Evolutionary conservation across 2,329 filamentous ascomycete species (phyloP).

Genomic region (Leptographium radiaticola): DNA sequence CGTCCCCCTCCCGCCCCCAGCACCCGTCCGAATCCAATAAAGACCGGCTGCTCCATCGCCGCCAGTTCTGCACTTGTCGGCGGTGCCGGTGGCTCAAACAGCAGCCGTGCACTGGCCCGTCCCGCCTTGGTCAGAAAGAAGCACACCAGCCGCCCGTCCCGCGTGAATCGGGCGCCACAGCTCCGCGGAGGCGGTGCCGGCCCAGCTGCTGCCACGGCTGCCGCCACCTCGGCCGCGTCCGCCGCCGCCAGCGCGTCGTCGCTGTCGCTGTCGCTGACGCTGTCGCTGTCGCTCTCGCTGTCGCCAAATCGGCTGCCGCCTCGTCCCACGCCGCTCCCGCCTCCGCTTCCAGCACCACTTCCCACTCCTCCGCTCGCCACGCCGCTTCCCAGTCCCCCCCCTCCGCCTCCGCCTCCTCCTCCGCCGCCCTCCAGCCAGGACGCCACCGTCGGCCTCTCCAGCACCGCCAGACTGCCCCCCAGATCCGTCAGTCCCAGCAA

Average conservation of each 20-base stretch:
- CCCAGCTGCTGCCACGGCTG: conserved; percentile 15
- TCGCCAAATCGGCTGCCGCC: conserved; percentile 34
- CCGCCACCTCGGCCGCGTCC: background rate
- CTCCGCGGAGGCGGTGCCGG: conserved; percentile 43
- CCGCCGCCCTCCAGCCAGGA: conserved; percentile 34
- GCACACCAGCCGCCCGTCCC: conserved; percentile 49
- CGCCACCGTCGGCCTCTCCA: conserved; percentile 45
- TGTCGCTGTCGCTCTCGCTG: conserved; percentile 20
- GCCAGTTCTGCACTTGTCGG: conserved; percentile 7
- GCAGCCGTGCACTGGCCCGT: conserved; percentile 33
- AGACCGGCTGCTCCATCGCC: conserved; percentile 10
- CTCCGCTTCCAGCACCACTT: background rate
- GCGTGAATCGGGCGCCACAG: conserved; percentile 48
- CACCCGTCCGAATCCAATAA: conserved; percentile 12
- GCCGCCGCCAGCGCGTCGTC: conserved; percentile 20
- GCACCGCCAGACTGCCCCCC: conserved; percentile 45
- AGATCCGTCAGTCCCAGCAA: conserved; percentile 50
- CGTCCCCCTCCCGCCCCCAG: conserved; percentile 17
- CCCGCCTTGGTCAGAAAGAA: conserved; percentile 59
- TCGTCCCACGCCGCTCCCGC: background rate
- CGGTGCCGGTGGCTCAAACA: conserved; percentile 32
- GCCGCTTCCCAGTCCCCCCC: background rate
- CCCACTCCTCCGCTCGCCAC: conserved; percentile 20
- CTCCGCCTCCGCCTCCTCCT: background rate
- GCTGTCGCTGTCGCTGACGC: background rate